phyloP scores from a whole-genome alignment of 176 grass and related monocot species.

The Aegilops speltoides region DNA sequence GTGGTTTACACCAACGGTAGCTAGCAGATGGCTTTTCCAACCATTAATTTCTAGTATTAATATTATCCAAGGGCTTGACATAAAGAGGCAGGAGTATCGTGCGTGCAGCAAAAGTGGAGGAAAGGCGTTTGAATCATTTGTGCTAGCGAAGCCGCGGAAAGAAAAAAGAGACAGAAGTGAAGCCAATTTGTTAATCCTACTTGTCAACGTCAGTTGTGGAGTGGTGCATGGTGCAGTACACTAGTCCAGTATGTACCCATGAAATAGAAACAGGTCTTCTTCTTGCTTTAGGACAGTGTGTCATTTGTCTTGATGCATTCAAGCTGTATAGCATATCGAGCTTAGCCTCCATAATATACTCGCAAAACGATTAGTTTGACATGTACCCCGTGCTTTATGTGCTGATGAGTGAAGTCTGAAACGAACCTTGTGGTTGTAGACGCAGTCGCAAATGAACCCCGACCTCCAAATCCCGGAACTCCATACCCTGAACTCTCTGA shows the following conservation, averaged over 20 bases:
- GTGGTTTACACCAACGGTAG: background rate
- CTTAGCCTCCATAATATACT: background rate
- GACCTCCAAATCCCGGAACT: too few relatives aligned
- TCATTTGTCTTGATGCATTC: conserved; percentile 30
- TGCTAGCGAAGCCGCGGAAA: conserved; percentile 25
- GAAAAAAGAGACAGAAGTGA: background rate
- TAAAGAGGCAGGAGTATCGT: conserved; percentile 13
- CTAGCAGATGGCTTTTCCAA: conserved; percentile 15
- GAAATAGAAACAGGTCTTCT: conserved; percentile 5
- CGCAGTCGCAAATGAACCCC: too few relatives aligned
- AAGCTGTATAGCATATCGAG: conserved; percentile 35
- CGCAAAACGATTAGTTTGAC: background rate
- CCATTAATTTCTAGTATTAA: background rate
- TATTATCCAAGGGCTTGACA: conserved; percentile 32
- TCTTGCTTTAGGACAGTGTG: conserved; percentile 35
- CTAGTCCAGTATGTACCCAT: background rate
- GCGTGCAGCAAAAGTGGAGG: conserved; percentile 17
- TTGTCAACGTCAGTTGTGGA: background rate
- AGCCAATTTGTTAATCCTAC: conserved; percentile 2
- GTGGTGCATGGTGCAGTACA: background rate
- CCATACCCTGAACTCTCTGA: too few relatives aligned
- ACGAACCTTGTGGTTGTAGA: too few relatives aligned
- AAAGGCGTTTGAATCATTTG: background rate
- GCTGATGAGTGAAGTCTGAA: too few relatives aligned
- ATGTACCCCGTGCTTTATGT: too few relatives aligned